phyloP scores from a whole-genome alignment of 2,329 filamentous ascomycete species.

The Diatrype stigma region DNA sequence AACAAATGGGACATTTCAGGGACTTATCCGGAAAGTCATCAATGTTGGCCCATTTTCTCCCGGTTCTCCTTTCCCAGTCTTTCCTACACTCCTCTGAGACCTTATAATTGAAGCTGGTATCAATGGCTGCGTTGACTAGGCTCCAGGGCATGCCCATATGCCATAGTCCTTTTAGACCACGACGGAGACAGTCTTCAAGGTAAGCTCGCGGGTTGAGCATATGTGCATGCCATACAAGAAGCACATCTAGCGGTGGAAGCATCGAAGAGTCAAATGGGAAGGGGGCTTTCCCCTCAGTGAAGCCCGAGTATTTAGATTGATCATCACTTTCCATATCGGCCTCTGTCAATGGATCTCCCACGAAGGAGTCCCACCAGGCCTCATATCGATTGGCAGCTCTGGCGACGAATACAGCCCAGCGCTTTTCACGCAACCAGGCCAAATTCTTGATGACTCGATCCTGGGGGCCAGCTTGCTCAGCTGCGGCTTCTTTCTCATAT shows the following conservation, averaged over 20 bases:
- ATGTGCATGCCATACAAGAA: slow-evolving; percentile 78
- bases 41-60: slow-evolving; percentile 55
- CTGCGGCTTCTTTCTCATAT: slow-evolving; percentile 3
- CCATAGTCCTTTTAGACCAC: slow-evolving; percentile 54
- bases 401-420: slow-evolving; percentile 67
- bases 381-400: slow-evolving; percentile 66
- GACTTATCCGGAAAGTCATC: slow-evolving; percentile 45
- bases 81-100: slow-evolving; percentile 38
- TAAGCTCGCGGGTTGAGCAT: slow-evolving; percentile 74
- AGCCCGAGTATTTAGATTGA: slow-evolving; percentile 26
- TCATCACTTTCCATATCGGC: slow-evolving; percentile 28
- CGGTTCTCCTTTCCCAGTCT: slow-evolving; percentile 45
- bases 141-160: slow-evolving; percentile 63
- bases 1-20: slow-evolving; percentile 55
- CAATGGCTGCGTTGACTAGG: slow-evolving; percentile 52
- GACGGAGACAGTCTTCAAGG: slow-evolving; percentile 67
- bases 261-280: slow-evolving; percentile 34
- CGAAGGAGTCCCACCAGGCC: slow-evolving; percentile 54
- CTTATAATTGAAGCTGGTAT: slow-evolving; percentile 54
- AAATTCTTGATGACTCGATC: slow-evolving; percentile 39
- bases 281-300: slow-evolving; percentile 24
- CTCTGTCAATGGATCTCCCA: slow-evolving; percentile 28
- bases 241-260: slow-evolving; percentile 61
- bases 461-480: slow-evolving; percentile 20
- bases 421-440: slow-evolving; percentile 61